Evolutionary conservation across 2,329 filamentous ascomycete genomes (phyloP).

Genomic region (Colletotrichum sp.): DNA sequence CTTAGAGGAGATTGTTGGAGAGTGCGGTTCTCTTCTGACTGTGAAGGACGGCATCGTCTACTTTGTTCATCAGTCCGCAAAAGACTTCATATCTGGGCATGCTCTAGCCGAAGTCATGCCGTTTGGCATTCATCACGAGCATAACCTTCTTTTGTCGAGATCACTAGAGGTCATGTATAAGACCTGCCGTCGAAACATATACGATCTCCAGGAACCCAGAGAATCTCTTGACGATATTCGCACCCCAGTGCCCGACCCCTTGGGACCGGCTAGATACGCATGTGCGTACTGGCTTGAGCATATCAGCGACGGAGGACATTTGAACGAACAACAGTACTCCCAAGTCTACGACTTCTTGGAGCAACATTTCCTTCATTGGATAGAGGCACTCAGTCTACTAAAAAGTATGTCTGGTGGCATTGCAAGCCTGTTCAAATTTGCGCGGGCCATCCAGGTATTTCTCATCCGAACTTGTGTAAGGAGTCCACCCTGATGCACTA

Average conservation of each 20-base stretch:
- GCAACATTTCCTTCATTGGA: background rate
- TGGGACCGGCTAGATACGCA: conserved; percentile 20
- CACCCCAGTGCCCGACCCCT: conserved; percentile 13
- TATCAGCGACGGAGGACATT: background rate
- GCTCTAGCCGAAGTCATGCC: conserved; percentile 18
- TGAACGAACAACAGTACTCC: accelerated
- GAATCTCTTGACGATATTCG: background rate
- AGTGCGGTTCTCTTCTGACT: conserved; percentile 29
- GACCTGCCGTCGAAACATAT: conserved; percentile 38
- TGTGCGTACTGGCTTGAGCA: conserved; percentile 27
- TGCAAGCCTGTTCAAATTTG: background rate
- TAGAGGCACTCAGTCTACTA: background rate
- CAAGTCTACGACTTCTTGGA: background rate
- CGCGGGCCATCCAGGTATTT: background rate
- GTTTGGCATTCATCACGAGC: conserved; percentile 24
- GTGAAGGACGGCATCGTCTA: conserved; percentile 29
- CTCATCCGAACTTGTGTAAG: background rate
- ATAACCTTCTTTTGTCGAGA: conserved; percentile 33
- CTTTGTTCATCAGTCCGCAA: conserved; percentile 49
- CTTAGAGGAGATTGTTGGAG: background rate
- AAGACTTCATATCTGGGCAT: conserved; percentile 32
- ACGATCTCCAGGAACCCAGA: conserved; percentile 25
- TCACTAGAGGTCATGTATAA: conserved; percentile 34
- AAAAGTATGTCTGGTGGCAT: background rate
- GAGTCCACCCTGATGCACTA: background rate